Conservation (phyloP, 2,329 filamentous ascomycete species). For the Cladosporium sp. region DNA sequence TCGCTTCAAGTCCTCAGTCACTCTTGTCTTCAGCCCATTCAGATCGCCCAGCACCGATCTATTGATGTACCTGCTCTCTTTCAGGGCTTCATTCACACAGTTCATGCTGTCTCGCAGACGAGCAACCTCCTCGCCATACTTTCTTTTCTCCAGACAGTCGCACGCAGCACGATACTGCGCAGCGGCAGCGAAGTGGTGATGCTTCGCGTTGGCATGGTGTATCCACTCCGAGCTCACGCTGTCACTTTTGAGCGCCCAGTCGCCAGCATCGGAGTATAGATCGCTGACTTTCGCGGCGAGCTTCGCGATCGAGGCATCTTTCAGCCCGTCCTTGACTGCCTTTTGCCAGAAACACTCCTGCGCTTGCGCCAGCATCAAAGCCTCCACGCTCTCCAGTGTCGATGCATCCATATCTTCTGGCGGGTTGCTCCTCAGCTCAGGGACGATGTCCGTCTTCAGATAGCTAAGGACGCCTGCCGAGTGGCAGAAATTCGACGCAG, state of each 20-base stretch:
- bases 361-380: constrained; percentile 82
- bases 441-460: constrained; percentile 68
- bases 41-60: constrained; percentile 76
- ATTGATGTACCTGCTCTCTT: constrained; percentile 75
- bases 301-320: constrained; percentile 86
- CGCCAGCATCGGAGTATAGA: constrained; percentile 76
- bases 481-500: constrained; percentile 83
- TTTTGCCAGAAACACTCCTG: constrained; percentile 99
- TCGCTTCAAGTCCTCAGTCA: constrained; percentile 80
- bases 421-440: constrained; percentile 74
- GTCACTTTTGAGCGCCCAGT: constrained; percentile 81
- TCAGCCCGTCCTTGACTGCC: constrained; percentile 87
- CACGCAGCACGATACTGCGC: constrained; percentile 88
- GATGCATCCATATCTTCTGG: constrained; percentile 93
- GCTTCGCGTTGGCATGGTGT: constrained; percentile 93
- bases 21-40: constrained; percentile 71
- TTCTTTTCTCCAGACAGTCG: constrained; percentile 86
- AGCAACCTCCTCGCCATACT: constrained; percentile 92
- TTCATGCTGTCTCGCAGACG: constrained; percentile 72
- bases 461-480: constrained; percentile 78
- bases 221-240: constrained; percentile 93
- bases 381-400: constrained; percentile 75
- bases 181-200: constrained; percentile 92
- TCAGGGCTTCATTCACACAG: constrained; percentile 80
- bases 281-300: constrained; percentile 87